A percentile compares a stretch with the other conserved stretches of the same genome.
These are phyloP conservation scores for Penicillium sp. DNA, from an alignment of 2,329 filamentous ascomycete species.

Conservation along the genomic window DNA sequence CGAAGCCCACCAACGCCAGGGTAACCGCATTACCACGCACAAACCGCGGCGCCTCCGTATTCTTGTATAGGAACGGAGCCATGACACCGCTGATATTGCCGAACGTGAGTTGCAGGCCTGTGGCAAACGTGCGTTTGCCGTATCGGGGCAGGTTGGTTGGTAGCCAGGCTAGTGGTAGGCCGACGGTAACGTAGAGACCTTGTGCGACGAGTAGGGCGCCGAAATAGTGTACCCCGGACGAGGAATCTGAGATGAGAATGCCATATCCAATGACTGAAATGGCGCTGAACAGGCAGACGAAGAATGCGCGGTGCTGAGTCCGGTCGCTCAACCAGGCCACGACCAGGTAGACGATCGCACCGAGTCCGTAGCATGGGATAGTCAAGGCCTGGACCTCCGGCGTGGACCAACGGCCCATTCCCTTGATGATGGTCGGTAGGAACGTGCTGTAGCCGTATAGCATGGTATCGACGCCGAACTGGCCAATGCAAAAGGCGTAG, in stretches of 20 bases:
- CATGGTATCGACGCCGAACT: slow-evolving; percentile 76
- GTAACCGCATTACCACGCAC: slow-evolving; percentile 64
- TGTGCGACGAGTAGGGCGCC: slow-evolving; percentile 75
- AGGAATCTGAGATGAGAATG: slow-evolving; percentile 62
- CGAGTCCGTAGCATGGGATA: slow-evolving; percentile 74
- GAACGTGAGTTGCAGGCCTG: slow-evolving; percentile 68
- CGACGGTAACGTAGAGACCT: slow-evolving; percentile 66
- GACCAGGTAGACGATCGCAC: slow-evolving; percentile 68
- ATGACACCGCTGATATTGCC: slow-evolving; percentile 73
- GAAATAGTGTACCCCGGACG: slow-evolving; percentile 69
- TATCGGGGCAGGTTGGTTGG: slow-evolving; percentile 71
- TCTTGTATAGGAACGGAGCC: slow-evolving; percentile 61
- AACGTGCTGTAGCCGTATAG: slow-evolving; percentile 79
- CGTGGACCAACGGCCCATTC: slow-evolving; percentile 63
- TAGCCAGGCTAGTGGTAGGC: slow-evolving; percentile 59
- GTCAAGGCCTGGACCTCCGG: slow-evolving; percentile 74
- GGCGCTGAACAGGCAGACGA: slow-evolving; percentile 62
- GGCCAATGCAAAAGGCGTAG: slow-evolving; percentile 67
- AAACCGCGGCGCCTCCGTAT: slow-evolving; percentile 58
- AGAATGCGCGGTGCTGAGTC: slow-evolving; percentile 65
- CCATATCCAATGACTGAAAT: slow-evolving; percentile 70
- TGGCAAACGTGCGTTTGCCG: slow-evolving; percentile 73
- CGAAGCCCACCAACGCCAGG: slow-evolving; percentile 59
- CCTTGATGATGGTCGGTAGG: slow-evolving; percentile 74
- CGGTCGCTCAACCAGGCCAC: slow-evolving; percentile 69